phyloP scores from a whole-genome alignment of 805 yeast genomes.

The Maudiozyma bulderi region DNA sequence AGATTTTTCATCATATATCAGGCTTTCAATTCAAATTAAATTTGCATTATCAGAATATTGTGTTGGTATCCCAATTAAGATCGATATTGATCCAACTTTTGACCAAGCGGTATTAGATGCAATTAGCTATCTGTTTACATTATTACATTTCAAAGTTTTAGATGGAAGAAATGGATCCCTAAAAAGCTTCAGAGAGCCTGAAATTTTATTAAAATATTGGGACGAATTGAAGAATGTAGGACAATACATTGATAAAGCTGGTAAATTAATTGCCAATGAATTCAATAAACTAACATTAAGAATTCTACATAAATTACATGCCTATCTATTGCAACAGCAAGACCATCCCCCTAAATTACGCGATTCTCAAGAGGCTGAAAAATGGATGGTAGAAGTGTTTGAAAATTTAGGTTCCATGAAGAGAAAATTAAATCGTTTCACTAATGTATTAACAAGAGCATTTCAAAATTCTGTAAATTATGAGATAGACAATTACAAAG shows the following conservation, averaged over 20 bases:
- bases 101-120: constrained; percentile 67
- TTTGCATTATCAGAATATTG: constrained; percentile 53
- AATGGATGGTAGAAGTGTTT: constrained; percentile 60
- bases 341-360: constrained; percentile 46
- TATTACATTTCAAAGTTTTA: constrained; percentile 66
- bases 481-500: constrained; percentile 41
- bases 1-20: constrained; percentile 70
- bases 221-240: constrained; percentile 68
- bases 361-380: constrained; percentile 34
- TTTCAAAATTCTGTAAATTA: constrained; percentile 66
- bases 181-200: constrained; percentile 85
- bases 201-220: constrained; percentile 79
- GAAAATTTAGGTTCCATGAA: constrained; percentile 69
- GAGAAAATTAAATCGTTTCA: constrained; percentile 73
- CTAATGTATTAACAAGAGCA: constrained; percentile 52
- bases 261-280: constrained; percentile 70
- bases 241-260: constrained; percentile 68
- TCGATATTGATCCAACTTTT: constrained; percentile 50
- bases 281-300: constrained; percentile 57
- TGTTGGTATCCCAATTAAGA: constrained; percentile 58
- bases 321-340: constrained; percentile 64
- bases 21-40: constrained; percentile 65
- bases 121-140: constrained; percentile 56
- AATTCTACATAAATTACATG: constrained; percentile 55
- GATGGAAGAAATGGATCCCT: constrained; percentile 67